Evolutionary conservation across 2,329 filamentous ascomycete genomes (phyloP).

Genomic region (Neodidymelliopsis sp.): DNA sequence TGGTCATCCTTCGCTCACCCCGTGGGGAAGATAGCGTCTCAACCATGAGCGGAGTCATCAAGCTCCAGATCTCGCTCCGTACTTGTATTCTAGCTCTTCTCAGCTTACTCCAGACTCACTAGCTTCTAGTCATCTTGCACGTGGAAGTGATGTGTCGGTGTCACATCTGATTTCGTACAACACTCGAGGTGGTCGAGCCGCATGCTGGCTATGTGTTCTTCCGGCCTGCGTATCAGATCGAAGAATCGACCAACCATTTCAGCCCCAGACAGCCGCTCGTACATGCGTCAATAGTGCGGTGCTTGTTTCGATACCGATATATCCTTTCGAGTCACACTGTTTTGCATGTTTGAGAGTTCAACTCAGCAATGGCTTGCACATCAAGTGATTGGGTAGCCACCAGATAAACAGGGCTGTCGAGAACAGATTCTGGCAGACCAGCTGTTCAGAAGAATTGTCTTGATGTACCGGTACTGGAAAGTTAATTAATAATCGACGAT

Average conservation of each 20-base stretch:
- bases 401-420: too few species aligned
- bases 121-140: background rate
- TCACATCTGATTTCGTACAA: background rate
- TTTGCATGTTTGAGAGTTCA: background rate
- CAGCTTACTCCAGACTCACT: background rate
- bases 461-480: too few species aligned
- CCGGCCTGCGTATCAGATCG: background rate
- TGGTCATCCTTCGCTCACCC: background rate
- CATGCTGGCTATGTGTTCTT: constrained; percentile 2
- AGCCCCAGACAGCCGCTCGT: background rate
- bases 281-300: background rate
- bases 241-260: background rate
- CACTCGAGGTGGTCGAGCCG: background rate
- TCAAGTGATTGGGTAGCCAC: background rate
- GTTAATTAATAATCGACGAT: too few species aligned
- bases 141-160: background rate
- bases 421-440: too few species aligned
- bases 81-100: too few species aligned
- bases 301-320: constrained; percentile 3
- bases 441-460: too few species aligned
- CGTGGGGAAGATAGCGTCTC: background rate
- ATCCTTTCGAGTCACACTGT: background rate
- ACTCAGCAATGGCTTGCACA: background rate
- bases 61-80: too few species aligned
- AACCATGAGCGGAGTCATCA: background rate